Conservation (phyloP, 352 stramenopile genomes). For the Phytophthora tubulina region DNA sequence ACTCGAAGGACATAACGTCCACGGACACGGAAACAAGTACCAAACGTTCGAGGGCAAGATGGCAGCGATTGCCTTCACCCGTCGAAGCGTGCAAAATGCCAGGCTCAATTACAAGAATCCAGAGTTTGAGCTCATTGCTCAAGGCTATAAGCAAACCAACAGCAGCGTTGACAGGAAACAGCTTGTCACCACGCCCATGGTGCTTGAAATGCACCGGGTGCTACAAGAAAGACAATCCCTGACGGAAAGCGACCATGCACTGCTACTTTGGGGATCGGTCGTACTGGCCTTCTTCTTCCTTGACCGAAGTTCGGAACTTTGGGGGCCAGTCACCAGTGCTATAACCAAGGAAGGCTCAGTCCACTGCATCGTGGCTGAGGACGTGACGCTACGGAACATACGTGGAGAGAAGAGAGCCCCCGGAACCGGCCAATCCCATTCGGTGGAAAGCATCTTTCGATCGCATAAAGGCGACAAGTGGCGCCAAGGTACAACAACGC, state of each 20-base stretch:
- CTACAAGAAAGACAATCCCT: background rate
- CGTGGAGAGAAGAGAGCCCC: background rate
- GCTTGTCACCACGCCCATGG: slow-evolving; percentile 38
- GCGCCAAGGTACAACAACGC: slow-evolving; percentile 13
- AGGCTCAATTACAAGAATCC: slow-evolving; percentile 37
- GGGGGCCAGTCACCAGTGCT: slow-evolving; percentile 7
- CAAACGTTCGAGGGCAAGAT: background rate
- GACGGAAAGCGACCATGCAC: background rate
- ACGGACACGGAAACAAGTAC: background rate
- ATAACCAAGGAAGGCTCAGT: background rate
- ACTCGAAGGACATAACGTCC: background rate
- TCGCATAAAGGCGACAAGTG: slow-evolving; percentile 17
- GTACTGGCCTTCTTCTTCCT: slow-evolving; percentile 38
- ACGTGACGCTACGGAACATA: slow-evolving; percentile 6
- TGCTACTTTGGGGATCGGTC: slow-evolving; percentile 33
- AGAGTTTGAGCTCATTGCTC: slow-evolving; percentile 31
- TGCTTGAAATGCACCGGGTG: slow-evolving; percentile 21
- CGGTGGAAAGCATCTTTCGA: slow-evolving; percentile 17
- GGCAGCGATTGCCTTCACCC: slow-evolving; percentile 13
- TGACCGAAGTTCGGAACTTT: slow-evolving; percentile 36
- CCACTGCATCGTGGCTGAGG: slow-evolving; percentile 12
- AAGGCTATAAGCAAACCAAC: slow-evolving; percentile 40
- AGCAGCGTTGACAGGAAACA: slow-evolving; percentile 40
- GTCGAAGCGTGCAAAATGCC: slow-evolving; percentile 25
- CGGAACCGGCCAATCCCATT: background rate